Evolutionary conservation across 2,329 filamentous ascomycete species (phyloP), one percentile per base, ranked within the genome.

Genomic region (Ophiostoma perfectum): DNA sequence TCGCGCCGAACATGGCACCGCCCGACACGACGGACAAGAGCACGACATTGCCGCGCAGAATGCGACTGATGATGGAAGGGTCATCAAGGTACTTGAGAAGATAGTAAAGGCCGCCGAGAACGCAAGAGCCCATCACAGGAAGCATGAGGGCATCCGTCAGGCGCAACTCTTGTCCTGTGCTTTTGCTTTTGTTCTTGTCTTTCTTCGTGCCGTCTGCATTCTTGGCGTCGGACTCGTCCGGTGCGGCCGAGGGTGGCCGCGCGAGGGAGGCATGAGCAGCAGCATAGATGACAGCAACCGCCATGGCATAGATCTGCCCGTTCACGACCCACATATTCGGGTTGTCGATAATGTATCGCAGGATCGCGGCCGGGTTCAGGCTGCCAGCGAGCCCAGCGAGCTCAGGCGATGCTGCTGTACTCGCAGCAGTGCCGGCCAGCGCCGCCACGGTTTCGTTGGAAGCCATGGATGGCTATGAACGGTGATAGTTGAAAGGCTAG

Each of bases 21-120:
- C 95, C 83, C 70, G 91, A 92, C 71, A 90, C 88, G n/a, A 96
- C 78, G 0, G 91, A 92, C 75, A 94, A 87, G 69, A 86, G 78
- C 3, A 90, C 91, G 78, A 97, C 93, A 80, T 98, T 97, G 75
- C 85, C 87, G 52, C 91, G 89, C 36, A 98, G 80, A 52, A 96
- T 85, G 78, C 89, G 91, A 80, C 94, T 97, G 74, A 98, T 79
- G 36, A 96, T 81, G 11, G 88, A 83, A 0, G 93, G 89, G 74
- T 97, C 91, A 72, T 94, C 83, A 68, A 97, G 85, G 85, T 90
- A 95, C 77, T 96, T 92, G 75, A 98, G 92, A 70, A 97, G 82
- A 74, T 93, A 89, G 80, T 98, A 98, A 12, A 98, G 82, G 5
- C 87, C 87, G 58, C 77, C 83, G 8, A 98, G 85, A 2, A 1